Evolutionary conservation across 768 basidiomycete genomes (phyloP).

Genomic region (Xerocomus brunneocitrinus): DNA sequence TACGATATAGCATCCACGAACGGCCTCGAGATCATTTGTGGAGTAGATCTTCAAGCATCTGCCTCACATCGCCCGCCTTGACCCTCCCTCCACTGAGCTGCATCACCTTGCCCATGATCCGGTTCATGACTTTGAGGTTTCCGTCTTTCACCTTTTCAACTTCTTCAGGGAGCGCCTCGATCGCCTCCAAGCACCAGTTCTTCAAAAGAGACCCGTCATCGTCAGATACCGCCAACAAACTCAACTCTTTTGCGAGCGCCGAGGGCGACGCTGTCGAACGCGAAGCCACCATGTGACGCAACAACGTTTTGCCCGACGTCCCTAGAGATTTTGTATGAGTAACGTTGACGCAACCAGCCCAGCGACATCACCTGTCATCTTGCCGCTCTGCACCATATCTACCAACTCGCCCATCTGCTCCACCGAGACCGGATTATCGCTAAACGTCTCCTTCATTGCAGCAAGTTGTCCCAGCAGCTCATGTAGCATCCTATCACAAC

Average conservation of each 20-base stretch:
- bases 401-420: constrained; percentile 72
- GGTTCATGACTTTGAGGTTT: constrained; percentile 67
- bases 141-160: constrained; percentile 62
- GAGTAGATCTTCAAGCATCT: constrained; percentile 47
- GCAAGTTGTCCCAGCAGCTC: constrained; percentile 80
- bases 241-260: constrained; percentile 46
- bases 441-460: constrained; percentile 50
- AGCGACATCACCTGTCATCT: constrained; percentile 59
- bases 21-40: neutral
- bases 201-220: constrained; percentile 40
- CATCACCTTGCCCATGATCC: constrained; percentile 60
- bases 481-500: constrained; percentile 71
- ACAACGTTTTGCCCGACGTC: constrained; percentile 70
- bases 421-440: constrained; percentile 54
- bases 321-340: constrained; percentile 38
- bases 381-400: constrained; percentile 60
- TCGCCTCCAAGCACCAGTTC: constrained; percentile 56
- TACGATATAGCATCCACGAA: neutral
- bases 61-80: constrained; percentile 59
- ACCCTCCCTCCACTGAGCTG: constrained; percentile 69
- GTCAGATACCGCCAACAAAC: constrained; percentile 39
- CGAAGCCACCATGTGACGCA: constrained; percentile 64
- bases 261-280: constrained; percentile 34
- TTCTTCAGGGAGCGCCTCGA: constrained; percentile 63
- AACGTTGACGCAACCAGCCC: neutral